Base-by-base conservation (phyloP, 148 eudicot genomes). In the Fagopyrum tataricum region DNA sequence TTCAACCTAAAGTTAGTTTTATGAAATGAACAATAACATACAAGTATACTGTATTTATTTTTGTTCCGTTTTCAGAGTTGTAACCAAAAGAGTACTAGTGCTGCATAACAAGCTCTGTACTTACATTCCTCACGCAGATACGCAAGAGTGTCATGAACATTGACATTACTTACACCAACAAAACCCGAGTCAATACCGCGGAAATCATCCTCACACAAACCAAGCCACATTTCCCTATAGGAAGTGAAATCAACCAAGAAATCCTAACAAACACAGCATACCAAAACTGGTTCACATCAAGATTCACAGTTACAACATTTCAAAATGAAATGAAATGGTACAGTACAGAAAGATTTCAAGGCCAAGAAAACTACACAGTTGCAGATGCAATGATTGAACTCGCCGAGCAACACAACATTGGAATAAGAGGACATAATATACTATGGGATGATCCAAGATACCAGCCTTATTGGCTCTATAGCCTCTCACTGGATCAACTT, bases 281-380 rank as follows among this genome's bases (percentile, higher is more conserved):
- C 81, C 85, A 87, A 73, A 66, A 72, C 7, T 91, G 97, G 93
- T 87, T 82, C 64, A 59, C 82, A 40, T 79, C 87, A 21, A 74
- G 84, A 72, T 84, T 84, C 73, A 74, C 87, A 1, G 82, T 79
- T 42, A 79, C 84, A 46, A 82, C 87, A 13, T 84, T 84, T 41
- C 84, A 82, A 4, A 84, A 84, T 14, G 87, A 84, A 55, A 81
- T 81, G 84, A 84, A 81, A 73, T 81, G 87, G 87, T 84, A 84
- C 61, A 49, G 56, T 75, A 84, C 70, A 0, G 87, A 84, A 59
- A 61, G 76, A 46, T 44, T 18, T 8, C 78, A 42, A 68, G 87
- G 87, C 37, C 64, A 76, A 42, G 84, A 79, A 59, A 69, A 81
- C 79, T 81, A 84, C 62, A 51, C 87, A 3, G 51, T 79, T 13